These are phyloP conservation scores for Aspergillus floridensis DNA, from an alignment of 2,329 filamentous ascomycete genomes.

Conservation along the genomic window DNA sequence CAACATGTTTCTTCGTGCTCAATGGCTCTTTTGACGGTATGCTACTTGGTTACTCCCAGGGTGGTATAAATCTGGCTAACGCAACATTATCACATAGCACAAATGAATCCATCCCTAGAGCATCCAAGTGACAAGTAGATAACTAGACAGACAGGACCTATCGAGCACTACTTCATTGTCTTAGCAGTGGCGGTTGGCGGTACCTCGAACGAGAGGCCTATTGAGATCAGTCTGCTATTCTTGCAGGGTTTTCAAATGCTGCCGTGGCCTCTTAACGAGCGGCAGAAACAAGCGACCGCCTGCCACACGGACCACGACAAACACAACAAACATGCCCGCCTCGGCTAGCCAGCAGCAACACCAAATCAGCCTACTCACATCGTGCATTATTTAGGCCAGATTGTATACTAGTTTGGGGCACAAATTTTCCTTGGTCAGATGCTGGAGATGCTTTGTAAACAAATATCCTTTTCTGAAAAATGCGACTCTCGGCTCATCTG, in stretches of 20 bases:
- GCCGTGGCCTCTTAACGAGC: background rate
- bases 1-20: background rate
- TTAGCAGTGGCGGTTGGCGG: background rate
- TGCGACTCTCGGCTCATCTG: background rate
- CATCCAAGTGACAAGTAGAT: background rate
- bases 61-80: background rate
- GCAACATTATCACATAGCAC: background rate
- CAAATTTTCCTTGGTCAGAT: background rate
- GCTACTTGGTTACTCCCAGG: background rate
- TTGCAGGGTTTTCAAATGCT: background rate
- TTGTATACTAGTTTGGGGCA: background rate
- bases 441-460: background rate
- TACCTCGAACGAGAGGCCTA: background rate
- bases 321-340: background rate
- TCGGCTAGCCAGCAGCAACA: background rate
- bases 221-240: background rate
- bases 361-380: background rate
- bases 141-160: background rate
- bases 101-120: background rate
- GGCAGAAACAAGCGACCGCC: background rate
- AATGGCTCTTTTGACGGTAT: background rate
- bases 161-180: background rate
- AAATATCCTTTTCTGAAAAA: fast-evolving
- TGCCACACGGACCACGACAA: background rate
- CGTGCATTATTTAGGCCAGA: background rate